phyloP scores from a whole-genome alignment of 176 grass and related monocot species.

The Bolboschoenus planiculmis region DNA sequence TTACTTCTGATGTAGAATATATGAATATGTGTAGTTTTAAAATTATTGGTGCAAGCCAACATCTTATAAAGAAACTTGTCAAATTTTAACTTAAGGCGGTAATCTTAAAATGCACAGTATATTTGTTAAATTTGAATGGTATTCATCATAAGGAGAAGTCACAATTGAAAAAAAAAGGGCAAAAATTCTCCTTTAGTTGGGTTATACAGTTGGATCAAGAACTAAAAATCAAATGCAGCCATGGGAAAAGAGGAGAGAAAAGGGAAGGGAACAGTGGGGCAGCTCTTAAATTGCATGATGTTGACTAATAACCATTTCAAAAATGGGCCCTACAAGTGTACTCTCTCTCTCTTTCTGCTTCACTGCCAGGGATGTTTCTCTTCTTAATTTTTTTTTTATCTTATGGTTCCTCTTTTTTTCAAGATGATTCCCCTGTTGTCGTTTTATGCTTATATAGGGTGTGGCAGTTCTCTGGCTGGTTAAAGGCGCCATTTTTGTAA shows the following conservation, averaged over 20 bases:
- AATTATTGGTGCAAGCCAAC: not conserved
- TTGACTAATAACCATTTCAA: slow-evolving; percentile 28
- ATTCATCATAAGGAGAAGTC: not conserved
- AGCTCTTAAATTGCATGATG: slow-evolving; percentile 29
- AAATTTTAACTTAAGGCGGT: not conserved
- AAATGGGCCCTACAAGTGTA: slow-evolving; percentile 10
- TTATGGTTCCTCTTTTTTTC: not conserved
- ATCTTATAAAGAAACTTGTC: not conserved
- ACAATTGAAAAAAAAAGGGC: not conserved
- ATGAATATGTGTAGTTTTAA: not conserved
- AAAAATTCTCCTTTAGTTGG: slow-evolving; percentile 3
- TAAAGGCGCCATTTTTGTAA: not conserved
- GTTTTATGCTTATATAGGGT: not conserved
- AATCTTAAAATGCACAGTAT: not conserved
- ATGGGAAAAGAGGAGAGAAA: slow-evolving; percentile 1
- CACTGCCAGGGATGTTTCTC: slow-evolving; percentile 15
- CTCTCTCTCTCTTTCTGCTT: slow-evolving; percentile 7
- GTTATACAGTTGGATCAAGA: slow-evolving; percentile 7
- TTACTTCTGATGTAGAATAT: not conserved
- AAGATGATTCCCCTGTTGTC: not conserved
- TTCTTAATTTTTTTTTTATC: not conserved
- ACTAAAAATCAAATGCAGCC: slow-evolving; percentile 3
- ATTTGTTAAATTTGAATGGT: not conserved
- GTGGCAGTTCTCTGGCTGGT: not conserved
- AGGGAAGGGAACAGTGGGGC: slow-evolving; percentile 22